Evolutionary conservation across 805 yeast species (phyloP).

Genomic region (Teunomyces aglyptinius): DNA sequence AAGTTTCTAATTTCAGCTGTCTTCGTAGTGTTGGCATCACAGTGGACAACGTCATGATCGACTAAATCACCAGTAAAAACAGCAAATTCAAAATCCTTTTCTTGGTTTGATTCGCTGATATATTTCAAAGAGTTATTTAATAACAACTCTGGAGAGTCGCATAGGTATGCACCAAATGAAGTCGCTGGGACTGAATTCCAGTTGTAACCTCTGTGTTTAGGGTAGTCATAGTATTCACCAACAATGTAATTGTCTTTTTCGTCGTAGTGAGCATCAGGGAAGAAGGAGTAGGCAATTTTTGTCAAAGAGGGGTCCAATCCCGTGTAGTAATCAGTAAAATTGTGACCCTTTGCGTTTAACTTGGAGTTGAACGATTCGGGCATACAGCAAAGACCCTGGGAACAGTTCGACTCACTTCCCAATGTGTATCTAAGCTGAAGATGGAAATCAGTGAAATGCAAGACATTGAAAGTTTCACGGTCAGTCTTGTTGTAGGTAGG

Average conservation of each 20-base stretch:
- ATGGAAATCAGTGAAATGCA: slow-evolving; percentile 69
- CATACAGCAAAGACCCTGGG: slow-evolving; percentile 59
- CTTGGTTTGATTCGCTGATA: slow-evolving; percentile 33
- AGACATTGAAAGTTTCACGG: slow-evolving; percentile 50
- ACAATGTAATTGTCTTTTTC: slow-evolving; percentile 21
- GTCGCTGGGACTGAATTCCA: slow-evolving; percentile 51
- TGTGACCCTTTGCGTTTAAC: slow-evolving; percentile 22
- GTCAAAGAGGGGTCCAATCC: slow-evolving; percentile 11
- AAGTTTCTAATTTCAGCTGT: slow-evolving; percentile 73
- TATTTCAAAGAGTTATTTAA: slow-evolving; percentile 56
- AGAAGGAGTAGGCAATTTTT: slow-evolving; percentile 22
- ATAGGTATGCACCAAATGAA: slow-evolving; percentile 57
- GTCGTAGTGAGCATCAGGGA: slow-evolving; percentile 30
- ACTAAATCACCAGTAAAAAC: slow-evolving; percentile 74
- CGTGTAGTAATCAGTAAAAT: slow-evolving; percentile 29
- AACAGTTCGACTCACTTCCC: slow-evolving; percentile 60
- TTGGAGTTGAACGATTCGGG: slow-evolving; percentile 43
- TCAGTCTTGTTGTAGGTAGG: slow-evolving; percentile 26
- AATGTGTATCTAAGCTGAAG: slow-evolving; percentile 52
- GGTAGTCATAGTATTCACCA: slow-evolving; percentile 36
- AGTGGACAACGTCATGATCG: slow-evolving; percentile 58
- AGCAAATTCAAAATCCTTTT: slow-evolving; percentile 53
- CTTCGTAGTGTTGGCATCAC: slow-evolving; percentile 60
- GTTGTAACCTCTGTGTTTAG: slow-evolving; percentile 25
- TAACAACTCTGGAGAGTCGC: slow-evolving; percentile 66